These are phyloP conservation scores for Hepatocystis sp. DNA, from an alignment of 169 alveolate genomes.

Conservation along the genomic window DNA sequence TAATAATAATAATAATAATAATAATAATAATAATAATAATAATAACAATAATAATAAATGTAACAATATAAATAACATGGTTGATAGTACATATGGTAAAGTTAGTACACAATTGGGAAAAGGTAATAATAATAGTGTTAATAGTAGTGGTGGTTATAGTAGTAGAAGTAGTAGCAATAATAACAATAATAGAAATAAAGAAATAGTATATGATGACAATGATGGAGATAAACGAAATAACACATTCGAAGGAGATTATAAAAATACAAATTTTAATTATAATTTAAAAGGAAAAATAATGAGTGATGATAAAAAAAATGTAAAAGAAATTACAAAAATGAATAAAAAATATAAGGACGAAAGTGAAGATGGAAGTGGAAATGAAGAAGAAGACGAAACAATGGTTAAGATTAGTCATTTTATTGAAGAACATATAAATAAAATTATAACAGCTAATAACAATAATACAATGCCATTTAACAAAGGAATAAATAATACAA, in stretches of 20 bases:
- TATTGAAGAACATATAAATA: constrained; percentile 19
- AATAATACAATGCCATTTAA: background rate
- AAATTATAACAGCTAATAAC: constrained; percentile 13
- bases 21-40: constrained; percentile 3
- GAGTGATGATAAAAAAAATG: background rate
- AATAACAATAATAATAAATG: constrained; percentile 3
- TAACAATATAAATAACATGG: background rate
- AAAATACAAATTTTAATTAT: constrained; percentile 31
- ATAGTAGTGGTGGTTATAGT: no score
- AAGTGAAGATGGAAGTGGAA: background rate
- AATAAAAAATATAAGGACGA: background rate
- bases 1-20: background rate
- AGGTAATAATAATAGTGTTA: no score
- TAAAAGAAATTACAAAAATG: background rate
- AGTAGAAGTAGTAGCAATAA: no score
- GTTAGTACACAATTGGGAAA: background rate
- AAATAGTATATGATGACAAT: no score
- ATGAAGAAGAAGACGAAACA: background rate
- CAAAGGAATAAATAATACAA: background rate
- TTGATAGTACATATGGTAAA: background rate
- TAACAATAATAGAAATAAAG: no score
- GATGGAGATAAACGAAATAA: no score
- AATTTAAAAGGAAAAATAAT: background rate
- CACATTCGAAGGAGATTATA: no score
- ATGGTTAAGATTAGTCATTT: constrained; percentile 41